These are phyloP conservation scores for Trebouxia sp. DNA, from an alignment of 139 green algal genomes.

Conservation along the genomic window DNA sequence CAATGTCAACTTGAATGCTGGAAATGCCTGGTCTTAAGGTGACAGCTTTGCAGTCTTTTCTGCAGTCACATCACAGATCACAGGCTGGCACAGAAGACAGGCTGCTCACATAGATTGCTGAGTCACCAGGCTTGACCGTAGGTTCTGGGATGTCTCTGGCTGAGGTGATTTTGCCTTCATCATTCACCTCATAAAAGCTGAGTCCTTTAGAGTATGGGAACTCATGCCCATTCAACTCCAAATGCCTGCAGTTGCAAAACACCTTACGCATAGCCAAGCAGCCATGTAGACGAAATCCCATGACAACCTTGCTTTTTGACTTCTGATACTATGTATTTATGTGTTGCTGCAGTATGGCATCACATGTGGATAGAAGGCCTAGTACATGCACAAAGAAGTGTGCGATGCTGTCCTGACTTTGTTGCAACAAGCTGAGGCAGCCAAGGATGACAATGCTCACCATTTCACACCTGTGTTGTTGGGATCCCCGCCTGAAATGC, in stretches of 20 bases:
- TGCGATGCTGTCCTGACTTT: too few species aligned
- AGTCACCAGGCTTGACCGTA: slow-evolving; percentile 68
- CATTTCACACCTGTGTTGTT: slow-evolving; percentile 18
- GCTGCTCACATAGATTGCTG: slow-evolving; percentile 52
- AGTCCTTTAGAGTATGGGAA: slow-evolving; percentile 83
- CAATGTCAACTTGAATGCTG: too few species aligned
- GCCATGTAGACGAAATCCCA: too few species aligned
- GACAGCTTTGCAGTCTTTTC: too few species aligned
- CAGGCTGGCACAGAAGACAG: not conserved
- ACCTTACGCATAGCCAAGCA: not conserved
- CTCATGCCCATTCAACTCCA: slow-evolving; percentile 64
- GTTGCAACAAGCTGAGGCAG: too few species aligned
- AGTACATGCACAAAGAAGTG: too few species aligned
- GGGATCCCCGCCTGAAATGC: slow-evolving; percentile 55
- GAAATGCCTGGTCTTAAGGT: not conserved
- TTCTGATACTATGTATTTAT: too few species aligned
- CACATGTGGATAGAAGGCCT: too few species aligned
- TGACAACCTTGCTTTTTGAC: too few species aligned
- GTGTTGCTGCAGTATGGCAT: not conserved
- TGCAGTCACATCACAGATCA: too few species aligned
- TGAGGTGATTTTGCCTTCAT: slow-evolving; percentile 62
- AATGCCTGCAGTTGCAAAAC: slow-evolving; percentile 74
- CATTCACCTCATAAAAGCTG: slow-evolving; percentile 68
- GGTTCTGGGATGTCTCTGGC: slow-evolving; percentile 78
- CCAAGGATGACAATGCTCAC: too few species aligned